Base-by-base conservation (phyloP, 257 asterid species). In the Solanum chilense region DNA sequence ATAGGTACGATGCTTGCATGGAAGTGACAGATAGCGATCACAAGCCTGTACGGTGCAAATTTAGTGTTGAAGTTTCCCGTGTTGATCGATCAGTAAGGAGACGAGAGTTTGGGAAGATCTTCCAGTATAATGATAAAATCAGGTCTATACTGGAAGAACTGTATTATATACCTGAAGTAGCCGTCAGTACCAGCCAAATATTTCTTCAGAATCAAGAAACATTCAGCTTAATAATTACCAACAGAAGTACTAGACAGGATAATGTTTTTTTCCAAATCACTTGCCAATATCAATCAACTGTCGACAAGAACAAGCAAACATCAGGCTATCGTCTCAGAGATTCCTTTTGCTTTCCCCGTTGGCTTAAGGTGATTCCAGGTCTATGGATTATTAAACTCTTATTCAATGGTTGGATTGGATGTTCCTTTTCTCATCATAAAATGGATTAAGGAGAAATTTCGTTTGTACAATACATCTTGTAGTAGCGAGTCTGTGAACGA, bases 21-120 rank as follows among this genome's bases (percentile, higher is more conserved):
- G 98, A 96, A 83, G 99, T 97, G 41, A 94, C 92, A 6, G 99
- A 97, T 83, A 97, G 99, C 81, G 99, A 97, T 91, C 99, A 97
- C 84, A 97, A 97, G 74, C 99, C 99, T 1, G 98, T 97, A 25
- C 90, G 99, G 18, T 97, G 99, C 95, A 97, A 94, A 85, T 87
- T 97, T 87, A 89, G 93, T 44, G 87, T 96, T 39, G 99, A 95
- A 85, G 95, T 97, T 83, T 93, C 99, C 33, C 94, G 84, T 82
- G 94, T 95, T 8, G 97, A 96, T 86, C 89, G 99, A 92, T 96
- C 98, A 25, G 87, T 95, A 47, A 90, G 99, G 89, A 91, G 99
- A 89, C 94, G 83, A 83, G 98, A 96, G 88, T 89, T 93, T 23
- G 99, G 99, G 39, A 93, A 88, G 76, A 93, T 97, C 81, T 84